Evolutionary conservation across 2,329 filamentous ascomycete genomes (phyloP), one percentile per base, ranked within the genome.

Genomic region (Fusarium devonianum): DNA sequence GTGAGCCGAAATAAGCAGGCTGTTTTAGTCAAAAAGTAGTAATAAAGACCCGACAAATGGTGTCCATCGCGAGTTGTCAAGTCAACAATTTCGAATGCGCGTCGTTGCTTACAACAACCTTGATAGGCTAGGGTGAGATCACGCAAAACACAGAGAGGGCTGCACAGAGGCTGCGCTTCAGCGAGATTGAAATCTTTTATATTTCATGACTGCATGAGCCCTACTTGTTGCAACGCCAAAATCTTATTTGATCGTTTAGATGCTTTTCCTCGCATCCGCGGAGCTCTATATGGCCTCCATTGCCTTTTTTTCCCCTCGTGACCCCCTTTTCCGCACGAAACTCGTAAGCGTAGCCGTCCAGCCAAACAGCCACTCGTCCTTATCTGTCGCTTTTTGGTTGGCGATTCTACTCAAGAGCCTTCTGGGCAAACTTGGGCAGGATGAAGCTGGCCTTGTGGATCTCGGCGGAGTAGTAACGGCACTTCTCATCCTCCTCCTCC

Each of bases 401-500:
- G 19, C 25, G 17, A 30, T 43, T 41, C 69, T 81, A 85, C 74
- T 84, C 71, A 63, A 87, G 77, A 47, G 83, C 84, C 83, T 93
- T 88, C 73, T 90, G 86, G 50, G 93, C 93, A 74, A 97, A 99
- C 71, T 85, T 97, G 56, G 94, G 94, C 71, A 99, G 82, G 58
- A 97, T 76, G 74, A 97, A 99, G 73, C 87, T 86, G 56, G 94
- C 93, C 80, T 92, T 88, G 83, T 99, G 94, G 71, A 99, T 93
- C 71, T 95, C 90, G 71, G 90, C 83, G 80, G 92, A 97, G 84
- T 99, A 99, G 86, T 99, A 99, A 73, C 84, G 85, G 89, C 91
- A 96, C 67, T 93, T 80, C 75, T 90, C 87, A 70, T 90, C 87
- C 84, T 99, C 94, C 77, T 97, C 92, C 77, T 95, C 92, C 60